phyloP scores from a whole-genome alignment of 345 rosid genomes.

The Clausena lansium region DNA sequence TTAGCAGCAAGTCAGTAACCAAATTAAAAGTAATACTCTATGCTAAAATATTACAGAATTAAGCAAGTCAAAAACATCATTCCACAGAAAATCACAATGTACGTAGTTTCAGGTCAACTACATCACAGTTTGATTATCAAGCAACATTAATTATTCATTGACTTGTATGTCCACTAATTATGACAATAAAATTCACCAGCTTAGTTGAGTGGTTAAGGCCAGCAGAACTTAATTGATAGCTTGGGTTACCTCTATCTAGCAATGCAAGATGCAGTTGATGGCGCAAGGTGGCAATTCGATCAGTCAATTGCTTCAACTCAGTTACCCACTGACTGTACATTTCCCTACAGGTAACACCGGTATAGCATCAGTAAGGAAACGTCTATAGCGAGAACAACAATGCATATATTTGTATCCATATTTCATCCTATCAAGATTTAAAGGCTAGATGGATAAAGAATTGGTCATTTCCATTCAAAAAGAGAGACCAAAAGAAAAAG shows the following conservation, averaged over 20 bases:
- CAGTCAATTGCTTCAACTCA: slow-evolving; percentile 47
- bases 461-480: not conserved
- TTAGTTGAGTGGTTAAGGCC: not conserved
- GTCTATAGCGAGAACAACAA: not conserved
- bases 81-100: not conserved
- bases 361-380: not conserved
- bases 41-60: too few relatives aligned
- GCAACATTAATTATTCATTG: not conserved
- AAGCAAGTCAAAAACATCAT: slow-evolving; percentile 1
- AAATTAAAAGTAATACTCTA: not conserved
- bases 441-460: not conserved
- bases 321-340: slow-evolving; percentile 41
- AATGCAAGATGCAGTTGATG: slow-evolving; percentile 38
- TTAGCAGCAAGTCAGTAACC: not conserved
- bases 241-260: slow-evolving; percentile 40
- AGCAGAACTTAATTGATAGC: not conserved
- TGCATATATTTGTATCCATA: not conserved
- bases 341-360: slow-evolving; percentile 23
- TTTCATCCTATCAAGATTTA: slow-evolving; percentile 1
- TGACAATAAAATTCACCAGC: not conserved
- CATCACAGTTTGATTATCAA: not conserved
- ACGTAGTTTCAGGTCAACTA: not conserved
- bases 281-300: slow-evolving; percentile 42
- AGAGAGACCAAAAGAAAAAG: not conserved
- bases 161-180: not conserved